A percentile compares a stretch with the other conserved stretches of the same genome.
These are phyloP conservation scores for Agaricales sp. DNA, from an alignment of 1,284 basidiomycete species.

Conservation along the genomic window DNA sequence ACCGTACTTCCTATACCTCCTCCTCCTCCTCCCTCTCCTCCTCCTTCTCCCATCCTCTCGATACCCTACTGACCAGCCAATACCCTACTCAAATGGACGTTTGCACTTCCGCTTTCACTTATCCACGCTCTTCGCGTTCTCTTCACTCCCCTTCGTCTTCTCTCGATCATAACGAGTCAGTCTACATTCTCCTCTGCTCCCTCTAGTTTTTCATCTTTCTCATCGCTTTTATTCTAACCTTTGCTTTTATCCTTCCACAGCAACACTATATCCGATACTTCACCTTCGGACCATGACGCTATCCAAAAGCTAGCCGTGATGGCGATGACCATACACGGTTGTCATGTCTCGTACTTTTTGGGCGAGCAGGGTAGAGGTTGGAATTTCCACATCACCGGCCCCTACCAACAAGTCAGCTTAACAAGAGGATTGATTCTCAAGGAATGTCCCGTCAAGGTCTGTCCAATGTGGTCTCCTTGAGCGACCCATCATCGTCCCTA, in stretches of 20 bases:
- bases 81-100: slow-evolving; percentile 60
- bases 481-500: slow-evolving; percentile 10
- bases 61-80: slow-evolving; percentile 11
- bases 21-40: slow-evolving; percentile 24
- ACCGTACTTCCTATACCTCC: slow-evolving; percentile 21
- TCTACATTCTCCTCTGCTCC: slow-evolving; percentile 31
- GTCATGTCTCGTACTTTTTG: slow-evolving; percentile 71
- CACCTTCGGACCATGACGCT: slow-evolving; percentile 56
- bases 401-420: slow-evolving; percentile 88
- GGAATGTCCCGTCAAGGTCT: slow-evolving; percentile 78
- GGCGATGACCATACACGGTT: slow-evolving; percentile 72
- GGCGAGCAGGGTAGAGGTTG: slow-evolving; percentile 65
- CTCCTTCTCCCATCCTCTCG: slow-evolving; percentile 5
- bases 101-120: slow-evolving; percentile 86
- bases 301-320: slow-evolving; percentile 77
- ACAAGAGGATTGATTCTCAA: slow-evolving; percentile 84
- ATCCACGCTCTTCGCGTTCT: slow-evolving; percentile 69
- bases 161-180: slow-evolving; percentile 45
- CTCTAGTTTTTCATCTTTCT: slow-evolving; percentile 14
- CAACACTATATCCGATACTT: slow-evolving; percentile 25
- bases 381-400: slow-evolving; percentile 89
- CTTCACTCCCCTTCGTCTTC: slow-evolving; percentile 51
- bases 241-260: too few species aligned
- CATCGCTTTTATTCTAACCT: too few species aligned
- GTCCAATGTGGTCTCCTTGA: slow-evolving; percentile 16